phyloP scores from a whole-genome alignment of 2,329 filamentous ascomycete species.

The Daldinia sp. region DNA sequence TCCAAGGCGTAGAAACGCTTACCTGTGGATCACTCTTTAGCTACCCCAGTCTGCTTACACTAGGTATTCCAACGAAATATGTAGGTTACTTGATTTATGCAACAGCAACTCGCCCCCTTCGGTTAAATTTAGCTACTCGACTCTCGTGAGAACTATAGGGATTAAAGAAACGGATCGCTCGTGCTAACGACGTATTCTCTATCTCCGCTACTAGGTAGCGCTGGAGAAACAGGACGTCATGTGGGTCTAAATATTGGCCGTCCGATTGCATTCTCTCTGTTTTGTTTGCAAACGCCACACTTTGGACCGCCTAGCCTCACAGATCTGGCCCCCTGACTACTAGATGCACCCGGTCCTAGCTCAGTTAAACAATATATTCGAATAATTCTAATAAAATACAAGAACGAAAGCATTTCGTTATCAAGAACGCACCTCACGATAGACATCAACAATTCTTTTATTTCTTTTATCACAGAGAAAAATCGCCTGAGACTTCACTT shows the following conservation, averaged over 20 bases:
- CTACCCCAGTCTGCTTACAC: constrained; percentile 1
- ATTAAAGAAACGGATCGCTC: too few species aligned
- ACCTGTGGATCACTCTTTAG: constrained; percentile 11
- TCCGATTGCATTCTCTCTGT: constrained; percentile 30
- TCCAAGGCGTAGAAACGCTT: not conserved
- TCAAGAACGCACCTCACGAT: not conserved
- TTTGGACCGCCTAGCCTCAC: constrained; percentile 23
- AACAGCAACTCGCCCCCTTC: not conserved
- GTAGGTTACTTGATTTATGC: not conserved
- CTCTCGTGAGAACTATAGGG: not conserved
- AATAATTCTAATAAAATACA: constrained; percentile 10
- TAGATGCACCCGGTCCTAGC: constrained; percentile 13
- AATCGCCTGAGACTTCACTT: not conserved
- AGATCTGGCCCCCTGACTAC: constrained; percentile 6
- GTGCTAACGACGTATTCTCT: not conserved
- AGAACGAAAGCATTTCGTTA: not conserved
- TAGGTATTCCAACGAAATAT: not conserved
- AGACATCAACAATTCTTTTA: not conserved
- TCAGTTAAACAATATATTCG: constrained; percentile 12
- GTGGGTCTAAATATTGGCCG: constrained; percentile 15
- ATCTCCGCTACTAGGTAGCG: not conserved
- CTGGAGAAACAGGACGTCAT: constrained; percentile 2
- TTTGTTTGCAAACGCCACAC: constrained; percentile 28
- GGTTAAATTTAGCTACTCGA: not conserved
- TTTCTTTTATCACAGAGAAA: not conserved